Evolutionary conservation across 2,329 filamentous ascomycete species (phyloP).

Genomic region (Penicillium decumbens): DNA sequence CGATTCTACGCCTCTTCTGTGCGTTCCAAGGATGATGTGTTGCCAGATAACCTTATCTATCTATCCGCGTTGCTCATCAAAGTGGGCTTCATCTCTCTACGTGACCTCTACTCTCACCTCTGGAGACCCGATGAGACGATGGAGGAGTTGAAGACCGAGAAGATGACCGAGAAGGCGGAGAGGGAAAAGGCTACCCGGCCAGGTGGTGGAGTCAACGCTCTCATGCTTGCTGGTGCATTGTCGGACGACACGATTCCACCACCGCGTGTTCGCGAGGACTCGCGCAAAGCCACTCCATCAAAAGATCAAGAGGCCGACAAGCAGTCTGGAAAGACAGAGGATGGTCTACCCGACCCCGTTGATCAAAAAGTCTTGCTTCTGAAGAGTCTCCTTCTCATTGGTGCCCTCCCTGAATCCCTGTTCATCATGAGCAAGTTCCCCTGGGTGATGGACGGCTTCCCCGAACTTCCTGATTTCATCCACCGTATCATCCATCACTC

Average conservation of each 20-base stretch:
- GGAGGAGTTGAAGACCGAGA: conserved; percentile 65
- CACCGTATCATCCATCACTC: conserved; percentile 82
- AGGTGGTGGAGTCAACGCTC: conserved; percentile 71
- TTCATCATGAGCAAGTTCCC: conserved; percentile 89
- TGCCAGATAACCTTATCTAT: conserved; percentile 90
- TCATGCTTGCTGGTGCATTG: conserved; percentile 80
- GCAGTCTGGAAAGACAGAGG: conserved; percentile 36
- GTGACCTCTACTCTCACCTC: conserved; percentile 86
- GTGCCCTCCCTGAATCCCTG: conserved; percentile 85
- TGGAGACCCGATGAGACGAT: conserved; percentile 82
- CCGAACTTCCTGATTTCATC: conserved; percentile 73
- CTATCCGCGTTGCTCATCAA: conserved; percentile 90
- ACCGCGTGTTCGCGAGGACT: conserved; percentile 50
- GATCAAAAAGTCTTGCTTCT: conserved; percentile 87
- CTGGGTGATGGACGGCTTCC: conserved; percentile 82
- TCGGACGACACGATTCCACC: conserved; percentile 68
- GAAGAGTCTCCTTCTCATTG: conserved; percentile 80
- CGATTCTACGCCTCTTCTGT: conserved; percentile 85
- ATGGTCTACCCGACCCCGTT: conserved; percentile 63
- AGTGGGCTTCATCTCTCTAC: conserved; percentile 89
- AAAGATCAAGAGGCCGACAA: conserved; percentile 51
- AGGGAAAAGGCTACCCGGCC: conserved; percentile 67
- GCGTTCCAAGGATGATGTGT: conserved; percentile 66
- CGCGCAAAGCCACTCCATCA: conserved; percentile 50
- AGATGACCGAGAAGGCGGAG: conserved; percentile 71